Evolutionary conservation across 108 stramenopile species (phyloP), one percentile per base, ranked within the genome.

Genomic region (Fistulifera pelliculosa): DNA sequence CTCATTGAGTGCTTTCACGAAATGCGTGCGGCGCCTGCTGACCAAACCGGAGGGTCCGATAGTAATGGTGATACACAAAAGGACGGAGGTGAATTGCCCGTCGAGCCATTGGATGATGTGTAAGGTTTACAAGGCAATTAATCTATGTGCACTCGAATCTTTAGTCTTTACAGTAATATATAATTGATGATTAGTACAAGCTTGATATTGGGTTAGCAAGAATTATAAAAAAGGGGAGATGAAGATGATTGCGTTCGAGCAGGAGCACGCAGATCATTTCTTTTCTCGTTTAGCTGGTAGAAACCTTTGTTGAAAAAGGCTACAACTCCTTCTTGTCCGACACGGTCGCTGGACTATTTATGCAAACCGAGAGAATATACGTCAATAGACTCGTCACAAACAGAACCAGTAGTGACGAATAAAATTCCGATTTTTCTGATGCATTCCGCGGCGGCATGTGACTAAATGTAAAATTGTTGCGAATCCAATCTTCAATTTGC

Each of bases 361-460:
- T 77, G 18, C 69, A 69, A 21, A 79, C 74, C 11, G 82, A 74
- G 52, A 84, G 38, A 15, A 82, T 56, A 63, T 79, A 88, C 14
- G 80, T 69, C 86, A 84, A 93, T 49, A 88, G 64, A 42, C 85
- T 76, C 0, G 90, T 93, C 11, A 85, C 69, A 13, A 80, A 44
- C 66, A 93, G 65, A 1, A 93, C 90, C 21, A 88, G 63, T 31
- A 88, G 47, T 24, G 80, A 80, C 1, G 90, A 79, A 55, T 93
- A 93, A 50, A 82, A 85, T 54, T 88, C 86, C 42, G 27, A 19
- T 35, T 35, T 35, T 35, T 35, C 31, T 10, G 24, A n/a, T 53
- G 45, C 4, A 16, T 7, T 31, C 61, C 60, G 17, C 2, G 47
- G 26, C 15, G 56, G 56, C 56, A 57, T 57, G 3, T 4, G 4